These are phyloP conservation scores for Ramaria rubella DNA, from an alignment of 768 basidiomycete species.

Conservation along the genomic window DNA sequence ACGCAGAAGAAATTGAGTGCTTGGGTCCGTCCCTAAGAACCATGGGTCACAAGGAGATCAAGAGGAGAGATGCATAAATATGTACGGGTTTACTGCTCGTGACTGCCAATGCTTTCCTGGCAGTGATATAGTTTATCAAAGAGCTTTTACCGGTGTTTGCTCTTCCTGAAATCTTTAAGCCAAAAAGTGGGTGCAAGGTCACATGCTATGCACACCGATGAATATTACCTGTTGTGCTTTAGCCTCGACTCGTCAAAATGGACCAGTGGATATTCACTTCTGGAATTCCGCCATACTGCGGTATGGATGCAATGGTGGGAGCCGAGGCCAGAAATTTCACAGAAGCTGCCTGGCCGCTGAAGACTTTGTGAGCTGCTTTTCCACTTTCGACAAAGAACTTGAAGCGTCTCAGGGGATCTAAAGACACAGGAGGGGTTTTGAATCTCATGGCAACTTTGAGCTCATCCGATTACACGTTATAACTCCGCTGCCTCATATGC, in stretches of 20 bases:
- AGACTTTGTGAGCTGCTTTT: neutral
- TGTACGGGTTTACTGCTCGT: constrained; percentile 69
- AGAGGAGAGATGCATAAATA: constrained; percentile 8
- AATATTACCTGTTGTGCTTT: constrained; percentile 1
- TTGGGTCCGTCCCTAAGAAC: constrained; percentile 59
- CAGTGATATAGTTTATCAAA: constrained; percentile 61
- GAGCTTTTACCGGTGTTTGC: constrained; percentile 77
- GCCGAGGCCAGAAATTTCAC: constrained; percentile 1
- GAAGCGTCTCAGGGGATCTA: neutral
- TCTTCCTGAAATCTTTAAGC: constrained; percentile 43
- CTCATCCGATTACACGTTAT: too few relatives aligned
- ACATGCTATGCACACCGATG: constrained; percentile 1
- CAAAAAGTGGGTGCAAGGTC: neutral
- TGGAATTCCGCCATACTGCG: neutral
- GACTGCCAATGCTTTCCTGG: constrained; percentile 46
- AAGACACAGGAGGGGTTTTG: neutral
- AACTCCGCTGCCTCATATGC: too few relatives aligned
- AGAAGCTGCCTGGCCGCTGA: neutral
- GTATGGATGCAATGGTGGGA: constrained; percentile 2
- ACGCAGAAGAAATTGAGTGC: constrained; percentile 67
- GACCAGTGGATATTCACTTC: neutral
- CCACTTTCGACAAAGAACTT: neutral
- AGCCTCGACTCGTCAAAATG: neutral
- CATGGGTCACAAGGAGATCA: neutral
- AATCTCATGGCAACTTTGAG: too few relatives aligned